Evolutionary conservation across 345 rosid genomes (phyloP), one percentile per base, ranked within the genome.

Genomic region (Moricandia arvensis): DNA sequence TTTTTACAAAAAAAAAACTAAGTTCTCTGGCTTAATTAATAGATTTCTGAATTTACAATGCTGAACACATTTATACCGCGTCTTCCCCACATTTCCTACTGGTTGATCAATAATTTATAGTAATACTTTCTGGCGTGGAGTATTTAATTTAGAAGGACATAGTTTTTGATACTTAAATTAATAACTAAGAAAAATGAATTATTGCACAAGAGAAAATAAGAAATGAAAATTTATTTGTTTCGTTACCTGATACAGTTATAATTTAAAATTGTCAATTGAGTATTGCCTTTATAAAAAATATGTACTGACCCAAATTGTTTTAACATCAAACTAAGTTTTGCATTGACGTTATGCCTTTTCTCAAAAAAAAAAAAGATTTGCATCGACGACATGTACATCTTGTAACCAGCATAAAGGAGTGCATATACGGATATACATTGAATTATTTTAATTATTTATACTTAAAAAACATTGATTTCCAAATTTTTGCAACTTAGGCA

Each of bases 401-500:
- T 64, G 71, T 64, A 37, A 54, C 57, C 41, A 62, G 34, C 27
- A 49, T 5, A 61, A 30, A 8, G 18, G 49, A 9, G 21, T 71
- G 16, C 15, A 18, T 62, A 33, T 49, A 33, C 51, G 16, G 7
- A 45, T 13, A 45, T 45, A 45, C 51, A 49, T 31, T 33, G 16
- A 35, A 8, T 15, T 63, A 12, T 12, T 72, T 3, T 47, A 7
- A 29, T 17, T 38, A 10, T 10, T 17, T 38, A 10, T 10, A 9
- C 0, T 18, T 27, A 30, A n/a, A 59, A 61, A 15, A 27, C 4
- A 53, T 17, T 11, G 38, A 35, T 51, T 63, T 54, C 70, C 49
- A 76, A 16, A 8, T 24, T 31, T 45, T 64, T 47, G 63, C 54
- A 77, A 77, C 37, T 71, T 71, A 34, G n/a, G n/a, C n/a, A n/a